Conservation (phyloP, 1,284 basidiomycete species). For the Neolentinus lepideus region DNA sequence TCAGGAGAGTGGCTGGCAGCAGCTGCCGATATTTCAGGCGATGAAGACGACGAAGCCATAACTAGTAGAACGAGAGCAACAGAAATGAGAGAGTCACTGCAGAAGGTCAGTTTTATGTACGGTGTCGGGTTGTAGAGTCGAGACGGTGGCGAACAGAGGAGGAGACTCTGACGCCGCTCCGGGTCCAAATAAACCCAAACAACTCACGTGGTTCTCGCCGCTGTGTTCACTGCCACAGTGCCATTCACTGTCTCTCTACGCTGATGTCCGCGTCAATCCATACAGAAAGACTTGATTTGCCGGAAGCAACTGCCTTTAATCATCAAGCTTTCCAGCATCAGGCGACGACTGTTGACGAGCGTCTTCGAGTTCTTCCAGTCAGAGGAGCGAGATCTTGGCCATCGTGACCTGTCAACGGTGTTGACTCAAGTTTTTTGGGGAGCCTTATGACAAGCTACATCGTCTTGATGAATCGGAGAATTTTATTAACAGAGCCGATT, state of each 20-base stretch:
- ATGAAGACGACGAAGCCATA: constrained; percentile 59
- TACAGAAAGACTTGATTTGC: background rate
- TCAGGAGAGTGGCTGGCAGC: constrained; percentile 35
- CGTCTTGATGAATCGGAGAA: constrained; percentile 25
- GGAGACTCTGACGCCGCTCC: background rate
- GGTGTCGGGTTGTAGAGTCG: background rate
- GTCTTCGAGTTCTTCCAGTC: too few species aligned
- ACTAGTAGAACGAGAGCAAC: background rate
- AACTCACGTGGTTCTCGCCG: constrained; percentile 1
- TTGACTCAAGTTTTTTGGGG: constrained; percentile 24
- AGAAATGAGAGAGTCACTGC: background rate
- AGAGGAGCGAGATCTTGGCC: too few species aligned
- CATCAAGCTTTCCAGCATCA: constrained; percentile 14
- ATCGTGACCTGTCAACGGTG: too few species aligned
- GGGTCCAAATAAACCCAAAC: background rate
- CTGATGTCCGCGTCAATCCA: too few species aligned
- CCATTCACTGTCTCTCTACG: background rate
- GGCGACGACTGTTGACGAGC: too few species aligned
- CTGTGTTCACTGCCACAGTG: background rate
- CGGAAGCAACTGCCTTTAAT: background rate
- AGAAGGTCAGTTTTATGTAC: background rate
- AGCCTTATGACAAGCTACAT: constrained; percentile 23
- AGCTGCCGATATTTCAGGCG: constrained; percentile 59
- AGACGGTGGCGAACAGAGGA: background rate
- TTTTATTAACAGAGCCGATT: constrained; percentile 21